Conservation (phyloP, 1,284 basidiomycete species). For the Trichosporon asahii region DNA sequence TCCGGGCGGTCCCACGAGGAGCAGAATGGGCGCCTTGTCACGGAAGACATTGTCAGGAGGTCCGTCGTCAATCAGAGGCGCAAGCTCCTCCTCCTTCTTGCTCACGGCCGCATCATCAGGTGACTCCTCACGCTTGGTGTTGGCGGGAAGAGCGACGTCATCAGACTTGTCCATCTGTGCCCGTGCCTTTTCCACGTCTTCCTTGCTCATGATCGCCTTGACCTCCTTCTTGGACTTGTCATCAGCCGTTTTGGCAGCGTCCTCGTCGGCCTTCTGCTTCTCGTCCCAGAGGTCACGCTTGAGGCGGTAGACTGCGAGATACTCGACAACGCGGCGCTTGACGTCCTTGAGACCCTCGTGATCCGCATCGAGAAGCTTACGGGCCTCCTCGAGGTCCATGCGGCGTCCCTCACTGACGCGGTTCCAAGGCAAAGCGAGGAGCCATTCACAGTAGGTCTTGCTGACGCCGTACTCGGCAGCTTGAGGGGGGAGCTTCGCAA, state of each 20-base stretch:
- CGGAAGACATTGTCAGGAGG: slow-evolving; percentile 40
- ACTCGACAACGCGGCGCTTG: slow-evolving; percentile 47
- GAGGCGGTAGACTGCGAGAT: slow-evolving; percentile 47
- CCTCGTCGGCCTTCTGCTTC: slow-evolving; percentile 20
- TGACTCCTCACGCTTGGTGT: slow-evolving; percentile 15
- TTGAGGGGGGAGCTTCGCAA: slow-evolving; percentile 43
- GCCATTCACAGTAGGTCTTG: slow-evolving; percentile 47
- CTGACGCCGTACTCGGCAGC: slow-evolving; percentile 45
- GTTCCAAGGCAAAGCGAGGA: slow-evolving; percentile 44
- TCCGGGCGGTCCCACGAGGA: slow-evolving; percentile 86
- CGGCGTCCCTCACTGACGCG: slow-evolving; percentile 35
- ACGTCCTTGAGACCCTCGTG: slow-evolving; percentile 48
- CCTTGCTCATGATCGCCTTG: slow-evolving; percentile 14
- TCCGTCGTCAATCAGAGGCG: slow-evolving; percentile 24
- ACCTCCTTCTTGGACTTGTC: not conserved
- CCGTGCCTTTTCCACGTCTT: not conserved
- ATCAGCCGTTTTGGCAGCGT: not conserved
- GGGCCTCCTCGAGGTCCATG: slow-evolving; percentile 37
- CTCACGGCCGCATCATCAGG: not conserved
- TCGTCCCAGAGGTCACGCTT: slow-evolving; percentile 44
- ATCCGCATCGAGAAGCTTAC: slow-evolving; percentile 40
- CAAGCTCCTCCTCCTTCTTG: not conserved
- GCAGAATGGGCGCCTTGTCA: slow-evolving; percentile 47
- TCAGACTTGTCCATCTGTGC: slow-evolving; percentile 7
- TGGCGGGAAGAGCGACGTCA: not conserved